Evolutionary conservation across 106 monocot species (phyloP).

Genomic region (Narthecium ossifragum): DNA sequence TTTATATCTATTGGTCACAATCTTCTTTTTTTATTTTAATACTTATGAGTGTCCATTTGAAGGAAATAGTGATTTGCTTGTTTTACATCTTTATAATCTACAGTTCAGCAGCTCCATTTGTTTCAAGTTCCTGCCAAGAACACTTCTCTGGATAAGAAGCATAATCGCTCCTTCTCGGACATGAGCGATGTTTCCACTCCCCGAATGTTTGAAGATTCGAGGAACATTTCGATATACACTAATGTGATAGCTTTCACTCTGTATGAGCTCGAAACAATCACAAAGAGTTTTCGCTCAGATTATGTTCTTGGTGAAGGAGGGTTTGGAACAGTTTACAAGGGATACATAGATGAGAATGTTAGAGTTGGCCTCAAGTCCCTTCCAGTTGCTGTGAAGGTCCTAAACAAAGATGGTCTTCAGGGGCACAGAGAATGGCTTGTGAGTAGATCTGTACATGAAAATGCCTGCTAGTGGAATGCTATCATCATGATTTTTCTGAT

Average conservation of each 20-base stretch:
- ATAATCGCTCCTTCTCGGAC: slow-evolving; percentile 62
- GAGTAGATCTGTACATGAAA: slow-evolving; percentile 24
- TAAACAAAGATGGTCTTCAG: slow-evolving; percentile 68
- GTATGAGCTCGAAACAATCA: slow-evolving; percentile 93
- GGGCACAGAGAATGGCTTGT: slow-evolving; percentile 79
- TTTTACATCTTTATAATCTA: too few relatives aligned
- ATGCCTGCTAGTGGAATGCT: too few relatives aligned
- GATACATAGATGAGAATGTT: slow-evolving; percentile 96
- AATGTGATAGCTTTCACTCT: slow-evolving; percentile 82
- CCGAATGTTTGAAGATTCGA: slow-evolving; percentile 64
- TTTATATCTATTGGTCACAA: too few relatives aligned
- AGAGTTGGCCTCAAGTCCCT: slow-evolving; percentile 85
- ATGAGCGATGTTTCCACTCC: slow-evolving; percentile 55
- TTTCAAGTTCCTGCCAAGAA: slow-evolving; percentile 41
- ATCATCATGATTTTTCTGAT: too few relatives aligned
- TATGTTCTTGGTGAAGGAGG: slow-evolving; percentile 96
- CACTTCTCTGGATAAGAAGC: slow-evolving; percentile 51
- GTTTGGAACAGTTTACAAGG: slow-evolving; percentile 95
- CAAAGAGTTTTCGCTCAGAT: slow-evolving; percentile 87
- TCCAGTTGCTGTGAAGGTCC: slow-evolving; percentile 76
- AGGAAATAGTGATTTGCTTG: too few relatives aligned
- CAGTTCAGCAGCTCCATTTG: slow-evolving; percentile 75
- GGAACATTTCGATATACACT: slow-evolving; percentile 81
- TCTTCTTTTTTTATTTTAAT: too few relatives aligned
- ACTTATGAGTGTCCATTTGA: too few relatives aligned